Evolutionary conservation across 495 filamentous ascomycete genomes (phyloP).

Genomic region (Aspergillus baeticus): DNA sequence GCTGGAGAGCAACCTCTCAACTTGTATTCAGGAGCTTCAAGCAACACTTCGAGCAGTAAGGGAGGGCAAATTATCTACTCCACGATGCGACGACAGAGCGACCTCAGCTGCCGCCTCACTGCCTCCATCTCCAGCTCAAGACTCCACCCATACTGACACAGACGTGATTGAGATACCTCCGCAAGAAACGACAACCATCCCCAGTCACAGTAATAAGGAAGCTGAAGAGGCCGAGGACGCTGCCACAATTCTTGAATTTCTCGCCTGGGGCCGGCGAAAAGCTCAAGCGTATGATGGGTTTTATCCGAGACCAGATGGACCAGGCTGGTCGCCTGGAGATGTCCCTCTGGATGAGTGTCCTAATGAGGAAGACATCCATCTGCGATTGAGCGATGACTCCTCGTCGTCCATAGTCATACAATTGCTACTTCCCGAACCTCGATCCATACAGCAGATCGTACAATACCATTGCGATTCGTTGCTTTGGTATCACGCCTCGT

Average conservation of each 20-base stretch:
- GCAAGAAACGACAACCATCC: no score
- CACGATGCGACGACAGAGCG: not conserved
- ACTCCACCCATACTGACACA: not conserved
- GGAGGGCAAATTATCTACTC: not conserved
- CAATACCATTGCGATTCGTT: slow-evolving; percentile 6
- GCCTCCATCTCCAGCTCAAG: not conserved
- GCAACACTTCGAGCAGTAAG: slow-evolving; percentile 4
- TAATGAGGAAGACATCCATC: not conserved
- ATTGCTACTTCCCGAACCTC: slow-evolving; percentile 1
- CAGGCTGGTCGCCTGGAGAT: slow-evolving; percentile 1
- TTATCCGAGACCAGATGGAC: not conserved
- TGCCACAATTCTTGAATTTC: slow-evolving; percentile 3
- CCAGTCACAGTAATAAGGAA: not conserved
- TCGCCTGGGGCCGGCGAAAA: slow-evolving; percentile 10
- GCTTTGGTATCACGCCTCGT: slow-evolving; percentile 8
- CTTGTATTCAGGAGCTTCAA: slow-evolving; percentile 8
- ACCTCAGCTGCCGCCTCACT: no score
- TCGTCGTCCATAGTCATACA: not conserved
- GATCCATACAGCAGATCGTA: not conserved
- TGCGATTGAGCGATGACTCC: not conserved
- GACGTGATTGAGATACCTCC: not conserved
- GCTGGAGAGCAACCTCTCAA: not conserved
- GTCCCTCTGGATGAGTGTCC: not conserved
- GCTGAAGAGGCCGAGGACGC: slow-evolving; percentile 3
- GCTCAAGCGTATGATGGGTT: not conserved